These are phyloP conservation scores for Colletotrichum graminicola DNA, from an alignment of 2,329 filamentous ascomycete genomes.

Conservation along the genomic window DNA sequence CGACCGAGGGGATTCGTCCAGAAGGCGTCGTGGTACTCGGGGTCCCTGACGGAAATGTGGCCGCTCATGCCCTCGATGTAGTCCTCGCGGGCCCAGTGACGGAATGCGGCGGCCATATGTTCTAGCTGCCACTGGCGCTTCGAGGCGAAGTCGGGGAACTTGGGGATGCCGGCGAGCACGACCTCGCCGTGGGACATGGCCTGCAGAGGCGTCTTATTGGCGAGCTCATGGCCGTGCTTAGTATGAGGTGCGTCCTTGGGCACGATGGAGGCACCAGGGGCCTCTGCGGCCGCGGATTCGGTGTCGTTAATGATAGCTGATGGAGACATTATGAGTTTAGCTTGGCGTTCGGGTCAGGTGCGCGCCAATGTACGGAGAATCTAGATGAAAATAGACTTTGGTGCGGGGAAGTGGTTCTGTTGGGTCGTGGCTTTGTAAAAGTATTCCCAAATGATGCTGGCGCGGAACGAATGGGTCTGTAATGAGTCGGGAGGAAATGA, in stretches of 20 bases:
- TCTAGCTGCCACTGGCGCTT: constrained; percentile 67
- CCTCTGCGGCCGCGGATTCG: constrained; percentile 39
- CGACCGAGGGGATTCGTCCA: constrained; percentile 77
- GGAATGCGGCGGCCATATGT: constrained; percentile 76
- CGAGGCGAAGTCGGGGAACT: constrained; percentile 47
- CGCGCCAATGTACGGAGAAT: constrained; percentile 1
- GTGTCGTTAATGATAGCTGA: constrained; percentile 46
- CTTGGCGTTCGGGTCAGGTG: background rate
- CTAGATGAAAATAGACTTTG: background rate
- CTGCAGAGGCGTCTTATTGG: constrained; percentile 49
- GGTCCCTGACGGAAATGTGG: constrained; percentile 75
- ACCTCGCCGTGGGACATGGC: constrained; percentile 53
- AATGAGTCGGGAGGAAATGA: background rate
- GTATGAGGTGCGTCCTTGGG: constrained; percentile 43
- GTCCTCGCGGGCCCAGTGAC: constrained; percentile 74
- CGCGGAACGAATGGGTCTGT: background rate
- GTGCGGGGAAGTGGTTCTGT: background rate
- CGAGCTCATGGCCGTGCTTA: constrained; percentile 42
- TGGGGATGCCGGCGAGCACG: constrained; percentile 49
- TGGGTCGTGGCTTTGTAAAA: background rate
- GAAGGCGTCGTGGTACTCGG: constrained; percentile 69
- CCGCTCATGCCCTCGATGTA: constrained; percentile 78
- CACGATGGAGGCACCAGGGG: constrained; percentile 22
- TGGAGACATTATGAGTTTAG: constrained; percentile 47
- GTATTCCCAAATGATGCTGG: background rate